Conservation (phyloP, 2,329 filamentous ascomycete genomes). For the Blumeria hordei region DNA sequence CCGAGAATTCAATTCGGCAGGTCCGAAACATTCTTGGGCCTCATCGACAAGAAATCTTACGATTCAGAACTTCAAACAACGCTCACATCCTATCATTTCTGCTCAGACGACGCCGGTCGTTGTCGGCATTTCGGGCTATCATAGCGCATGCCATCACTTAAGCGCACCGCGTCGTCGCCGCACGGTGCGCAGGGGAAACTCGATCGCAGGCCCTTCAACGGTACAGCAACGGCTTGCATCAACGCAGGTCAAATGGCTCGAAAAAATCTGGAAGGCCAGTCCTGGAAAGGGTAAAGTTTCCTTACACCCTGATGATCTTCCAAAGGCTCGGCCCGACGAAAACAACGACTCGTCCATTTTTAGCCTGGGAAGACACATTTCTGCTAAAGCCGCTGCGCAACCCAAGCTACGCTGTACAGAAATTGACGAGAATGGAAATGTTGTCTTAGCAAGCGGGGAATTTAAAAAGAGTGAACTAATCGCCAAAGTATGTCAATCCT, state of each 20-base stretch:
- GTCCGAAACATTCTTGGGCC: background rate
- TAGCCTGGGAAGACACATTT: constrained; percentile 42
- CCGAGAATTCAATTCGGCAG: background rate
- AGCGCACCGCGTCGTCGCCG: too few species aligned
- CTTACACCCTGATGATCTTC: constrained; percentile 32
- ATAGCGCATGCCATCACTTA: background rate
- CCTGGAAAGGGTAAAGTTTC: constrained; percentile 12
- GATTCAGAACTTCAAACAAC: background rate
- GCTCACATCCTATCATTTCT: background rate
- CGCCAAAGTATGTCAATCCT: constrained; percentile 39
- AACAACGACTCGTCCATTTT: constrained; percentile 36
- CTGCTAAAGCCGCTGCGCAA: constrained; percentile 59
- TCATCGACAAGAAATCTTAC: background rate
- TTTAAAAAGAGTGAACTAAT: constrained; percentile 97
- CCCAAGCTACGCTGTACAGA: constrained; percentile 80
- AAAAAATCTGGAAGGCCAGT: constrained; percentile 8
- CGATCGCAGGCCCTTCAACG: constrained; percentile 1
- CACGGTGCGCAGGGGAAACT: background rate
- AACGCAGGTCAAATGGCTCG: constrained; percentile 8
- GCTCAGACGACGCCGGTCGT: background rate
- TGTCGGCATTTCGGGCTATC: background rate
- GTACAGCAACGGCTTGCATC: constrained; percentile 6
- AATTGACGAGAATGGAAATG: constrained; percentile 75
- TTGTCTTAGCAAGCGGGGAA: constrained; percentile 79
- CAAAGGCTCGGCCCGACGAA: constrained; percentile 30